phyloP scores from a whole-genome alignment of 2,329 filamentous ascomycete species.

The Lecanoromycetidae sp. region DNA sequence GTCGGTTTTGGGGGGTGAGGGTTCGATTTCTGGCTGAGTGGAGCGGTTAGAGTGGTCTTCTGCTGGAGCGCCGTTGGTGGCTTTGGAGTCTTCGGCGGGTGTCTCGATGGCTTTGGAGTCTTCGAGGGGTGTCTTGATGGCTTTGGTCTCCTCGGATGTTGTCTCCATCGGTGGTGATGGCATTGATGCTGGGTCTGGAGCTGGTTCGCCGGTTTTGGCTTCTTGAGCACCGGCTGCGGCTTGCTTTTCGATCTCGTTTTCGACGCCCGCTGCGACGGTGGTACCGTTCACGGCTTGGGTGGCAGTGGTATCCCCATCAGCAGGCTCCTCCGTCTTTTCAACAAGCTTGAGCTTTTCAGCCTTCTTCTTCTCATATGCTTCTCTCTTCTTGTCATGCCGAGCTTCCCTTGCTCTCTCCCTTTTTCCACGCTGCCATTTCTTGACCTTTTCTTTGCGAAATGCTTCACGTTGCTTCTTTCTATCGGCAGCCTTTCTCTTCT shows the following conservation, averaged over 20 bases:
- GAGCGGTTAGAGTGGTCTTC: background rate
- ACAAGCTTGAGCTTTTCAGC: conserved; percentile 20
- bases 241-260: conserved; percentile 4
- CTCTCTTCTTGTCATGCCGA: conserved; percentile 24
- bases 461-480: conserved; percentile 26
- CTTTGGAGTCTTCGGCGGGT: background rate
- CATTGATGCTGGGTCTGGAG: conserved; percentile 1
- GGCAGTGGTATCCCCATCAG: background rate
- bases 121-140: background rate
- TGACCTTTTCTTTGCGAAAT: conserved; percentile 22
- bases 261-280: background rate
- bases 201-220: conserved; percentile 1
- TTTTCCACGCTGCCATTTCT: conserved; percentile 19
- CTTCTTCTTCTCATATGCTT: conserved; percentile 29
- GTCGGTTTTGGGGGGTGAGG: conserved; percentile 41
- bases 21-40: conserved; percentile 25
- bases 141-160: background rate
- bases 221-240: conserved; percentile 1
- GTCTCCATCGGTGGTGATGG: conserved; percentile 3
- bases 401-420: conserved; percentile 29
- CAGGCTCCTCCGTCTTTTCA: background rate
- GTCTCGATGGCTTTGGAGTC: background rate
- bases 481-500: conserved; percentile 31
- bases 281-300: background rate
- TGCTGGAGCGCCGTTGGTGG: background rate